These are phyloP conservation scores for Benincasa hispida DNA, from an alignment of 306 rosid genomes.

Conservation along the genomic window DNA sequence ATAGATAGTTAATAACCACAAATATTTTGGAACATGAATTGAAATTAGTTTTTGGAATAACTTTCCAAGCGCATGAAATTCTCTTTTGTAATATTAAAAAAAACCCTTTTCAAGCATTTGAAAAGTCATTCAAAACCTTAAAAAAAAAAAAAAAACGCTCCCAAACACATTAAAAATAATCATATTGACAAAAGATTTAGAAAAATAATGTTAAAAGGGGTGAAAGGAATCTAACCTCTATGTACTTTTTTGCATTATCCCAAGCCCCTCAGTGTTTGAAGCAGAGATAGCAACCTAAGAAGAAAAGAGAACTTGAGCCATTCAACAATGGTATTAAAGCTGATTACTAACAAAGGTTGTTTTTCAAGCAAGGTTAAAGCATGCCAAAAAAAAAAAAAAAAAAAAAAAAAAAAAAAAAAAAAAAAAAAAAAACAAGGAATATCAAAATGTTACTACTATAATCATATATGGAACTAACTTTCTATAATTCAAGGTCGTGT, in stretches of 20 bases:
- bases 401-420: no score
- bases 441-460: not conserved
- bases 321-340: not conserved
- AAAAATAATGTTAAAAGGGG: not conserved
- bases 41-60: not conserved
- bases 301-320: conserved; percentile 5
- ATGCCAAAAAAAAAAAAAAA: not conserved
- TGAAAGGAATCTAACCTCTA: conserved; percentile 28
- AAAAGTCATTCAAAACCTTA: no score
- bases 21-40: not conserved
- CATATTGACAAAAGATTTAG: not conserved
- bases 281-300: conserved; percentile 50
- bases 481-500: not conserved
- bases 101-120: no score
- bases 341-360: not conserved
- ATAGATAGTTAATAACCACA: not conserved
- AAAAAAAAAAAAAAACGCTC: not conserved
- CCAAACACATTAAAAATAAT: not conserved
- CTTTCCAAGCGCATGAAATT: no score
- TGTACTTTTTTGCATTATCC: conserved; percentile 62
- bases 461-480: not conserved
- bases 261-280: conserved; percentile 62
- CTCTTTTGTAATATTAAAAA: no score
- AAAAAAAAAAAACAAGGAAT: not conserved
- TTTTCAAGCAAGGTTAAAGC: not conserved